Evolutionary conservation across 345 rosid genomes (phyloP), one percentile per base, ranked within the genome.

Genomic region (Salix purpurea): DNA sequence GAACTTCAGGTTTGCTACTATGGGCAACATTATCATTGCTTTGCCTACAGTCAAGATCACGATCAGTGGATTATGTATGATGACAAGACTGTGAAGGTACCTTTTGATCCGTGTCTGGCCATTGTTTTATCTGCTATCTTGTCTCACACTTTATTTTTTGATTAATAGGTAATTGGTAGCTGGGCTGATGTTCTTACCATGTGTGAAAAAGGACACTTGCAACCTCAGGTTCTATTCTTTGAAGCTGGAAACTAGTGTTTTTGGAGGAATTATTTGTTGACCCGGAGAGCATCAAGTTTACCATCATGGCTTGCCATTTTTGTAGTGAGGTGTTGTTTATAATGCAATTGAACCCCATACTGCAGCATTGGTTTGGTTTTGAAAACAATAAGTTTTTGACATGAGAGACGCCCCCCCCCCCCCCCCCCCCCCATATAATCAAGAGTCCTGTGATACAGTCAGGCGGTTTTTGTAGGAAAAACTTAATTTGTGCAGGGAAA

Each of bases 11-110:
- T 96, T 79, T 96, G 99, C 86, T 96, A 96, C 81, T 93, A 93
- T 65, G 99, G 99, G 76, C 99, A 92, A 77, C 99, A 96, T 84
- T 96, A 96, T 85, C 95, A 96, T 84, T 96, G 98, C 84, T 96
- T 96, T 68, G 97, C 98, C 71, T 90, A 93, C 79, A 90, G 91
- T 84, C 91, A 82, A 71, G 95, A 90, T 14, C 89, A 83, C 24
- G 89, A 81, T 26, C 84, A 68, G 30, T 96, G 99, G 99, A 86
- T 93, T 71, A 96, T 93, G 99, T 96, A 92, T 73, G 97, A 96
- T 82, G 99, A 96, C 86, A 90, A 89, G 85, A 93, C 91, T 56
- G 98, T 96, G 11, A 96, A 92, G 93, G 99, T 92, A 83, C 77
- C 77, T 40, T 15, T 16, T 54, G 54, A 30, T 7, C 21, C 3